These are phyloP conservation scores for Linnemannia hyalina DNA, from an alignment of 192 early-diverging fungal species.

Conservation along the genomic window DNA sequence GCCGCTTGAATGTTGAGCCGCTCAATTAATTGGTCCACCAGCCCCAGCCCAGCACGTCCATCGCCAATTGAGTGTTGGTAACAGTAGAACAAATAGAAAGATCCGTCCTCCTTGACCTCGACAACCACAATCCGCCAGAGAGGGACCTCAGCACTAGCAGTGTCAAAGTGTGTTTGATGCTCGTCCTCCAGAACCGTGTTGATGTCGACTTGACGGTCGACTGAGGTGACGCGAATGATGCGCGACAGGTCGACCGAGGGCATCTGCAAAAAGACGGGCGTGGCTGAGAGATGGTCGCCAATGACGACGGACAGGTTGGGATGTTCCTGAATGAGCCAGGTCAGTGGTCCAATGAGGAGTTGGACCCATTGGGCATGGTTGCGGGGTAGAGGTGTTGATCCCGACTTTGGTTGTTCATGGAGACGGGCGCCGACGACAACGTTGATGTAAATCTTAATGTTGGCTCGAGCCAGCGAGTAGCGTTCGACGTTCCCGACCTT, in stretches of 20 bases:
- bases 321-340: constrained; percentile 37
- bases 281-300: constrained; percentile 23
- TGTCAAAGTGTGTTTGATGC: constrained; percentile 13
- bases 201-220: constrained; percentile 5
- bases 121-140: constrained; percentile 42
- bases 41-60: constrained; percentile 23
- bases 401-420: neutral
- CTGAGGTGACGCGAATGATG: constrained; percentile 16
- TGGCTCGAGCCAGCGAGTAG: constrained; percentile 28
- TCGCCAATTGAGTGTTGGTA: constrained; percentile 28
- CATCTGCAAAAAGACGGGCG: constrained; percentile 29
- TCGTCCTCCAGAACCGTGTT: constrained; percentile 30
- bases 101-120: constrained; percentile 30
- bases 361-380: constrained; percentile 26
- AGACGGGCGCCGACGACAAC: constrained; percentile 36
- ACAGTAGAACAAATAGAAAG: constrained; percentile 29
- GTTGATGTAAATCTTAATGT: constrained; percentile 22
- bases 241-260: constrained; percentile 20
- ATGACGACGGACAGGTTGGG: constrained; percentile 35
- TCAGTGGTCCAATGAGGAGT: constrained; percentile 25
- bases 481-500: constrained; percentile 35
- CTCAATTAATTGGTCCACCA: constrained; percentile 33
- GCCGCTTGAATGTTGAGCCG: constrained; percentile 35
- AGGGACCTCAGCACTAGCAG: constrained; percentile 8
- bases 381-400: neutral